Conservation (phyloP, 345 rosid species). For the Erucastrum elatum region DNA sequence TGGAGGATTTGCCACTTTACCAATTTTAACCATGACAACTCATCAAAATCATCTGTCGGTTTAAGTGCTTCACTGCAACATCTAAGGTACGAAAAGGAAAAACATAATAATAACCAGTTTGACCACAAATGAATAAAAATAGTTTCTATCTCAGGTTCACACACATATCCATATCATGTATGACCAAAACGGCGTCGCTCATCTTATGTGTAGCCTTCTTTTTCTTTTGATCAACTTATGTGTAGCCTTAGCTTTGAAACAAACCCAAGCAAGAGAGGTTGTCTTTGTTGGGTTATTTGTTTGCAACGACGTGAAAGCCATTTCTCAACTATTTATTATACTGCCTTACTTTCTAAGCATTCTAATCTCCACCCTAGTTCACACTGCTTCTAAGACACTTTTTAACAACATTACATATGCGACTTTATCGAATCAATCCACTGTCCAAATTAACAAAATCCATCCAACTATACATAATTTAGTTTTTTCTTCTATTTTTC, state of each 20-base stretch:
- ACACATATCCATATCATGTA: neutral
- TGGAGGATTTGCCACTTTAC: constrained; percentile 22
- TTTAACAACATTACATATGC: constrained; percentile 10
- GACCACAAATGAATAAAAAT: constrained; percentile 4
- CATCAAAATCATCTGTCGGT: constrained; percentile 10
- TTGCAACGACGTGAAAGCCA: constrained; percentile 40
- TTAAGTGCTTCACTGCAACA: constrained; percentile 14
- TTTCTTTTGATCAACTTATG: neutral
- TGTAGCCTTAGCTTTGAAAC: constrained; percentile 34
- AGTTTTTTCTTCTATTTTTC: neutral
- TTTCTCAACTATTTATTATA: constrained; percentile 32
- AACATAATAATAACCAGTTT: constrained; percentile 7
- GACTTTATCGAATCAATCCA: constrained; percentile 16
- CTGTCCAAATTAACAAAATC: neutral
- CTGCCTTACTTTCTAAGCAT: constrained; percentile 39
- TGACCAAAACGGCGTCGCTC: neutral
- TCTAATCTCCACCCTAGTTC: constrained; percentile 25
- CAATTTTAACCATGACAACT: constrained; percentile 18
- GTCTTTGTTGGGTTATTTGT: constrained; percentile 35
- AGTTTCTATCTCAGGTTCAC: neutral
- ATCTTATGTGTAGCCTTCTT: constrained; percentile 5
- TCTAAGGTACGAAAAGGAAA: neutral
- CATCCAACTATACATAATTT: neutral
- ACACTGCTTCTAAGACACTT: constrained; percentile 30
- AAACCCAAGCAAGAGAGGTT: constrained; percentile 22